Evolutionary conservation across 2,329 filamentous ascomycete genomes (phyloP), one percentile per base, ranked within the genome.

Genomic region (Macrophomina pseudophaseolina): DNA sequence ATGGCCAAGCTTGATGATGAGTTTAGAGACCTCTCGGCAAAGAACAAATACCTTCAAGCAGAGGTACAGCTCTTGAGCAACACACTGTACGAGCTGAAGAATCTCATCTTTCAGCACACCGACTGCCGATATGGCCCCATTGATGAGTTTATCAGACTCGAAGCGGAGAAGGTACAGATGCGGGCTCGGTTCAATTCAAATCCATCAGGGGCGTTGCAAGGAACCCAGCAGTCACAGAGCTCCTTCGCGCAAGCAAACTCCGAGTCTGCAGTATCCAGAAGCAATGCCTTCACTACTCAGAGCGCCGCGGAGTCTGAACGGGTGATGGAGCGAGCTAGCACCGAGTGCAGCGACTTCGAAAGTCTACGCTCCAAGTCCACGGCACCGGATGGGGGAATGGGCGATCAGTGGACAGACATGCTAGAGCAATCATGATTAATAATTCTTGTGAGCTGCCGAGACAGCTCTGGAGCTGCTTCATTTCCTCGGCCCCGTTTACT

Each of bases 1-100:
- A 84, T 83, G 42, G 79, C 82, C 65, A 72, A 79, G 44, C 80
- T 87, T 14, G 85, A 87, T 69, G 76, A 76, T 38, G 78, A 77
- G 56, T 78, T 79, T n/a, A 75, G 80, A 48, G 76, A 79, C 8
- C 76, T 78, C 32, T 76, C 75, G 2, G 64, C 71, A 8, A 75
- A 75, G 68, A 77, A 78, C 69, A 76, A 76, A 60, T 70, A 71
- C 7, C 70, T 79, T 42, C 76, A 75, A 52, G 75, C 75, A 12
- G 74, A 73, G 11, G 73, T 78, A 7, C 71, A 14, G 1, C 16
- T 33, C 9, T 18, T 68, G 18, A 58, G 23, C 23, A 40, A 65
- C 9, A 23, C 67, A 4, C 28, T 67, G n/a, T 62, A 62, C 12
- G 33, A 33, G n/a, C 49, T 68, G 11, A 68, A 68, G 60, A 68